These are phyloP conservation scores for Senna tora DNA, from an alignment of 306 rosid species.

Conservation along the genomic window DNA sequence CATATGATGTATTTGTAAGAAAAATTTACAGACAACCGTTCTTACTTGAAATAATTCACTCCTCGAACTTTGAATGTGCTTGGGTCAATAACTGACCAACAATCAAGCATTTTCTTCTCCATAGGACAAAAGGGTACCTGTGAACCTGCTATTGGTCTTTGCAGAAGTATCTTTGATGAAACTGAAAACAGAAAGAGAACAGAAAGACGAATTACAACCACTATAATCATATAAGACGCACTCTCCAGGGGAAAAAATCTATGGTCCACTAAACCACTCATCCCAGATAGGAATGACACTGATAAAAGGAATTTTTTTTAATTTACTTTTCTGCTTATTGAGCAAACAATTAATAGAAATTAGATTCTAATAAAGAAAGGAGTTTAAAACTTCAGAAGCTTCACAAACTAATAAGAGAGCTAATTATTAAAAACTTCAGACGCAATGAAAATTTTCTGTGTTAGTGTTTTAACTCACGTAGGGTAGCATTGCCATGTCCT, in stretches of 20 bases:
- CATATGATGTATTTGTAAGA: conserved; percentile 25
- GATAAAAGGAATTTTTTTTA: background rate
- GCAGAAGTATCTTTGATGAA: conserved; percentile 78
- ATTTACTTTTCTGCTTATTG: background rate
- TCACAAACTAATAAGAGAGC: background rate
- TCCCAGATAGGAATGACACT: background rate
- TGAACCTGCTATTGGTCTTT: conserved; percentile 86
- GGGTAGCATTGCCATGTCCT: conserved; percentile 60
- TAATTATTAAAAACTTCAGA: no score
- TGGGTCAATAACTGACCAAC: conserved; percentile 92
- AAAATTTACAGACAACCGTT: conserved; percentile 23
- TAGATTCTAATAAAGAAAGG: background rate
- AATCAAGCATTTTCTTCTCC: conserved; percentile 87
- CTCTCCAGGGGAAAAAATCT: background rate
- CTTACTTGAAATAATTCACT: conserved; percentile 83
- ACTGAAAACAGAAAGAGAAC: conserved; percentile 58
- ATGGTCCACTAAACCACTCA: background rate
- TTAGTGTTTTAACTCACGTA: conserved; percentile 62
- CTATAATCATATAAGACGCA: conserved; percentile 2
- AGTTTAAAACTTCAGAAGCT: background rate
- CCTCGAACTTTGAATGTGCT: conserved; percentile 81
- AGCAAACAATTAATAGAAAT: background rate
- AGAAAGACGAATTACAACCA: conserved; percentile 25
- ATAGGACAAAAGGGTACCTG: conserved; percentile 92
- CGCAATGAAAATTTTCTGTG: conserved; percentile 9